Evolutionary conservation across 495 filamentous ascomycete species (phyloP), one percentile per base, ranked within the genome.

Genomic region (Jackrogersella multiformis): DNA sequence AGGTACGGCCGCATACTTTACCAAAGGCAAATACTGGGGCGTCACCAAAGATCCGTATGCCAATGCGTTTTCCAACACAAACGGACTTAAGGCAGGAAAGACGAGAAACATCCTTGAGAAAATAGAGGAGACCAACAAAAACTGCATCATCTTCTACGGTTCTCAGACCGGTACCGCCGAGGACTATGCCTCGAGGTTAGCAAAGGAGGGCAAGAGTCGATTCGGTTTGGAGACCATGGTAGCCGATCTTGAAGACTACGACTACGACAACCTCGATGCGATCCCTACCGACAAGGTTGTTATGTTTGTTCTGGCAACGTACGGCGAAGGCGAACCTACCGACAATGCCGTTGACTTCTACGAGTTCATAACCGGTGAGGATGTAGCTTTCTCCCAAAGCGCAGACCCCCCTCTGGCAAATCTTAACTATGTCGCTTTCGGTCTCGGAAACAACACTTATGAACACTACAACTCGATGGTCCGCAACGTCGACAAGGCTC

Each of bases 381-480:
- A 93, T 54, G 82, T 90, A 13, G 77, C 88, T 46, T 98, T 99
- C 79, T 91, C 92, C 57, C 85, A 91, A 67, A 88, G 88, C 58
- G 86, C 88, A 24, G 92, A 94, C 2, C 84, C 88, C 68, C 87
- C 94, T 26, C 87, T 99, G 15, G 85, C 81, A 28, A 92, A 92
- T 63, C 84, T 99, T 71, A 94, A 94, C 76, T 99, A 92, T 72
- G 91, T 99, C 72, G 84, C 94, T 41, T 99, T 99, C 75, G 95
- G 95, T 72, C 86, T 99, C 9, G 95, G 95, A 65, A 91, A 99
- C 84, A 99, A 99, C 81, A 99, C 95, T 23, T 99, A 99, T 69
- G 95, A 99, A 72, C 96, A 99, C 81, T 99, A 98, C 85, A 97
- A 99, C 79, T 89, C 92, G 35, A 97, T 99, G 92, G 94, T 99